These are phyloP conservation scores for Eucalyptus sp. DNA, from an alignment of 345 rosid species.

Conservation along the genomic window DNA sequence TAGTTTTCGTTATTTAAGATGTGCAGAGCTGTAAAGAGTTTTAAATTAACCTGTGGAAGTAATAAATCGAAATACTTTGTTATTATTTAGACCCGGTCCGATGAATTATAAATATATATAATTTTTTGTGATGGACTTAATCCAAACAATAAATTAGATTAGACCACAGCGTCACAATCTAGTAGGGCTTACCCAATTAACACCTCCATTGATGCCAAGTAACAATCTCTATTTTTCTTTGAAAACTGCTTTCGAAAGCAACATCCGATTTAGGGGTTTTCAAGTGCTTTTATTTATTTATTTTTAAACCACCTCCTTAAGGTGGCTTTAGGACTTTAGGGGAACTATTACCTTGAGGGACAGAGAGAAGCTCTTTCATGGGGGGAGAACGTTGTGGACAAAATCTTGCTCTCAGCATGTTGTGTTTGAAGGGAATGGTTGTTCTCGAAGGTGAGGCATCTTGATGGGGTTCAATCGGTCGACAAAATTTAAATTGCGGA, in stretches of 20 bases:
- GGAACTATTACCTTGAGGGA: too few species aligned
- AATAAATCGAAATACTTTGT: not conserved
- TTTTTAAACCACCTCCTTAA: too few species aligned
- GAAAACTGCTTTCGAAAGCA: not conserved
- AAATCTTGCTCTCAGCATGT: too few species aligned
- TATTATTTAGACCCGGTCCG: fast-evolving
- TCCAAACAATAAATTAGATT: not conserved
- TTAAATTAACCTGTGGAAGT: not conserved
- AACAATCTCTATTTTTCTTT: not conserved
- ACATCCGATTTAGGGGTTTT: not conserved
- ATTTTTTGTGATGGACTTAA: not conserved
- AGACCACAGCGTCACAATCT: not conserved
- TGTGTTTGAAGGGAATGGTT: not conserved
- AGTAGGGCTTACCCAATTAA: not conserved
- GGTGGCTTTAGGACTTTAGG: too few species aligned
- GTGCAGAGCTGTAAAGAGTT: not conserved
- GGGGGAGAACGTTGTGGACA: too few species aligned
- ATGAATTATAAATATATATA: not conserved
- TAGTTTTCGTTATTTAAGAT: not conserved
- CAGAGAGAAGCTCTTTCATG: too few species aligned
- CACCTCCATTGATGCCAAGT: not conserved
- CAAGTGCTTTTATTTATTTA: not conserved
- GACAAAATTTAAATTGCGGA: not conserved
- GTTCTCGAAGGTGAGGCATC: not conserved
- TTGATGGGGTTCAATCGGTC: not conserved